phyloP scores from a whole-genome alignment of 1,139 yeast genomes.

The Suhomyces coccinellae region DNA sequence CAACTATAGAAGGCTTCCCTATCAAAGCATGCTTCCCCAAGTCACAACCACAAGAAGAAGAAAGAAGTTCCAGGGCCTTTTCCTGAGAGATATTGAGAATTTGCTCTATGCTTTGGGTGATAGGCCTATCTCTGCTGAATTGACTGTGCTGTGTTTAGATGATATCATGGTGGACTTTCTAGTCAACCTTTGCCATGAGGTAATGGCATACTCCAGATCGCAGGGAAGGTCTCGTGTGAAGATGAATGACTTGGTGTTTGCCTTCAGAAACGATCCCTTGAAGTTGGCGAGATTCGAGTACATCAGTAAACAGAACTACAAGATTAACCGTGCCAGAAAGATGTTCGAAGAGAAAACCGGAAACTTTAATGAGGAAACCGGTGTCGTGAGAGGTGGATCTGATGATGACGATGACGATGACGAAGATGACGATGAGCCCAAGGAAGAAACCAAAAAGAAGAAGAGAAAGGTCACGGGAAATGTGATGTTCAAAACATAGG shows the following conservation, averaged over 20 bases:
- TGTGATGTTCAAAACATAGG: constrained; percentile 12
- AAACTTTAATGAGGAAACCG: constrained; percentile 14
- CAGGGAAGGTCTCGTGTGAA: constrained; percentile 69
- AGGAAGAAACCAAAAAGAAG: constrained; percentile 15
- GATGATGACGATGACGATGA: constrained; percentile 17
- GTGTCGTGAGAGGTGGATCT: constrained; percentile 7
- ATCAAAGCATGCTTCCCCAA: constrained; percentile 10
- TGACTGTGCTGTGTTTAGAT: constrained; percentile 77
- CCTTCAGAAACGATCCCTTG: constrained; percentile 75
- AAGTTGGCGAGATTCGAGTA: constrained; percentile 85
- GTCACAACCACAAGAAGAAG: constrained; percentile 18
- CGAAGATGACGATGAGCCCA: constrained; percentile 15
- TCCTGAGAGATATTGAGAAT: constrained; percentile 68
- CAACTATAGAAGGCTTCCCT: constrained; percentile 6
- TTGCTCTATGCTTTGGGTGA: constrained; percentile 87
- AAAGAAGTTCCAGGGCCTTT: constrained; percentile 44
- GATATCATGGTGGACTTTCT: constrained; percentile 81
- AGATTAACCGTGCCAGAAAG: constrained; percentile 77
- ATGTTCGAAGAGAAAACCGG: constrained; percentile 63
- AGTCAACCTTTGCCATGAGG: constrained; percentile 50
- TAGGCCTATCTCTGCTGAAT: constrained; percentile 71
- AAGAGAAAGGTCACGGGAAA: constrained; percentile 15
- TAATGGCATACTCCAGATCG: constrained; percentile 40
- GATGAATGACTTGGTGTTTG: constrained; percentile 87
- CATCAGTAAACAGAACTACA: constrained; percentile 69